Base-by-base conservation (phyloP, 2,329 filamentous ascomycete species). In the Aspergillus pseudonomiae region DNA sequence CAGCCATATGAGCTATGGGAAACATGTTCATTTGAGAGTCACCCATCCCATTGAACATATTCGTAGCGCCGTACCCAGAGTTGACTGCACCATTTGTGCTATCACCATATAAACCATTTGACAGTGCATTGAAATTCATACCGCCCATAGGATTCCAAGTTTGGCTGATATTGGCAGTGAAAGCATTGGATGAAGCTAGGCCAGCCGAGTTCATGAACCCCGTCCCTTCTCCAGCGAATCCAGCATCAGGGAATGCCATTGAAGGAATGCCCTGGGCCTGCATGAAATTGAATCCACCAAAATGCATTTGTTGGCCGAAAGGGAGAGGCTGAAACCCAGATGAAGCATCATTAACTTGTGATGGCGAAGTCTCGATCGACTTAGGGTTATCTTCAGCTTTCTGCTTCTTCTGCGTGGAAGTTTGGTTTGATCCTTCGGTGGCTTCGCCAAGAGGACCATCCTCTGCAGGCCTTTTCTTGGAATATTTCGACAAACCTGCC, bases 401-500 rank as follows among this genome's bases (percentile, higher is more conserved):
- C 54, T 78, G 78, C 64, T 80, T 82, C 68, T 82, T 83, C 68
- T 75, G 69, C 19, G 71, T 69, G 30, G 75, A 70, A 24, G 71
- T 72, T 55, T 67, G 57, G 43, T 68, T 68, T 39, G 72, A 62
- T 77, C 79, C 71, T 82, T 82, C 73, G 77, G 79, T 61, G 85
- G 86, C 43, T 85, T 87, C 74, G 62, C 78, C 82, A 56, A 78
- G 79, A 60, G 85, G 78, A 36, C 88, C 84, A 59, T 93, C 90
- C 41, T 94, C 92, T 16, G 93, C 93, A 12, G 91, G 86, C 26
- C 95, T 88, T 81, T 98, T 99, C 80, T 91, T 95, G 30, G 86
- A 81, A 62, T 78, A 79, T 59, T 70, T 70, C 61, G 77, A 72
- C 63, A 66, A 71, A 60, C 73, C 71, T 69, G 72, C 73, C 59